Conservation (phyloP, 2,329 filamentous ascomycete species). For the Dothiorella sarmentorum region DNA sequence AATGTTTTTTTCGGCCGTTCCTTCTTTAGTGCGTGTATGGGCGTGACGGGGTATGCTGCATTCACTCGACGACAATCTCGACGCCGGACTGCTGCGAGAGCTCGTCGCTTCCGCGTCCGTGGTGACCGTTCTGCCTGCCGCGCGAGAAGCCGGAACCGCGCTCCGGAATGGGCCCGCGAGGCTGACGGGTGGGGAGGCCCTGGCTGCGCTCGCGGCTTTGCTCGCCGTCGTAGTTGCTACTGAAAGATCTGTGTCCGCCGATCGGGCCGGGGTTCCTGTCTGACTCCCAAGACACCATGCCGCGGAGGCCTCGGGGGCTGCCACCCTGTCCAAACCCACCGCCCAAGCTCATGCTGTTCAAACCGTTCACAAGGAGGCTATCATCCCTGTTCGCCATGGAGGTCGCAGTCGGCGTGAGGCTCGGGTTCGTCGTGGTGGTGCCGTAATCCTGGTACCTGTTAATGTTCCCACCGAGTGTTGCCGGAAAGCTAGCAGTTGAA, state of each 20-base stretch:
- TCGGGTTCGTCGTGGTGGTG: conserved; percentile 62
- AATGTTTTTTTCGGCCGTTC: conserved; percentile 16
- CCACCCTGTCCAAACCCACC: conserved; percentile 46
- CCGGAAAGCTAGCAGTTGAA: conserved; percentile 83
- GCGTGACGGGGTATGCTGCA: conserved; percentile 17
- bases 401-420: conserved; percentile 59
- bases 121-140: conserved; percentile 59
- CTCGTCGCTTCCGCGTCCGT: conserved; percentile 61
- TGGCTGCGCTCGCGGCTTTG: conserved; percentile 49
- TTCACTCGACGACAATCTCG: conserved; percentile 60
- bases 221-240: conserved; percentile 53
- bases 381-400: conserved; percentile 54
- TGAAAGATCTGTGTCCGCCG: conserved; percentile 62
- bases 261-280: conserved; percentile 57
- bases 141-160: conserved; percentile 56
- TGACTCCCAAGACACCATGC: conserved; percentile 60
- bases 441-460: conserved; percentile 58
- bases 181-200: conserved; percentile 56
- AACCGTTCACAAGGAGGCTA: conserved; percentile 59
- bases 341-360: conserved; percentile 59
- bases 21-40: conserved; percentile 16
- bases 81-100: conserved; percentile 58
- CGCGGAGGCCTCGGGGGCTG: conserved; percentile 58
- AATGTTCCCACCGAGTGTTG: conserved; percentile 61
- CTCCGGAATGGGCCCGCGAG: conserved; percentile 59